phyloP scores from a whole-genome alignment of 345 rosid species.

The Lepidium sativum region DNA sequence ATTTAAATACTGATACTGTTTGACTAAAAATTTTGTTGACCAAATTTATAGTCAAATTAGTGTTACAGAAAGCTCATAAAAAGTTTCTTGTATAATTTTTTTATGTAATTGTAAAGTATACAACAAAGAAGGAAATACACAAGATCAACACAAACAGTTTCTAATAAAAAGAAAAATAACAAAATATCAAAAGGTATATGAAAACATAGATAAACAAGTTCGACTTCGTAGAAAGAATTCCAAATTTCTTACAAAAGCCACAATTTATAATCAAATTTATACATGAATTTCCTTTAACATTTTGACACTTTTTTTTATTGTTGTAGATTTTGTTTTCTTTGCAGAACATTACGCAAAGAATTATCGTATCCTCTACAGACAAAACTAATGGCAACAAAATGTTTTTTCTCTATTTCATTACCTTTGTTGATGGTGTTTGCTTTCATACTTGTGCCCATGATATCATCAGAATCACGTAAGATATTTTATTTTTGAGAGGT shows the following conservation, averaged over 20 bases:
- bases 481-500: background rate
- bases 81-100: background rate
- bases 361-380: too few species aligned
- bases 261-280: background rate
- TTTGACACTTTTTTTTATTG: background rate
- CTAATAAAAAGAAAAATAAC: background rate
- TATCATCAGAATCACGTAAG: background rate
- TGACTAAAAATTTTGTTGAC: background rate
- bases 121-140: background rate
- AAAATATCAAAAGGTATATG: background rate
- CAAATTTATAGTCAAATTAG: background rate
- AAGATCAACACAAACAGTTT: background rate
- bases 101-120: background rate
- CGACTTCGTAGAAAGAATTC: background rate
- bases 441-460: background rate
- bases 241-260: background rate
- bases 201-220: background rate
- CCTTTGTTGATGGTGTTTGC: background rate
- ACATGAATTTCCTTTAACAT: background rate
- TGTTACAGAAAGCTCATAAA: background rate
- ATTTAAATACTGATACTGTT: background rate
- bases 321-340: background rate
- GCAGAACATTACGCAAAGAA: background rate
- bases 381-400: background rate
- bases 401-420: background rate